Percentiles rank a stretch among this genome's conserved stretches.
Evolutionary conservation across 192 early-diverging fungal genomes (phyloP).

Genomic region (Coemansia sp.): DNA sequence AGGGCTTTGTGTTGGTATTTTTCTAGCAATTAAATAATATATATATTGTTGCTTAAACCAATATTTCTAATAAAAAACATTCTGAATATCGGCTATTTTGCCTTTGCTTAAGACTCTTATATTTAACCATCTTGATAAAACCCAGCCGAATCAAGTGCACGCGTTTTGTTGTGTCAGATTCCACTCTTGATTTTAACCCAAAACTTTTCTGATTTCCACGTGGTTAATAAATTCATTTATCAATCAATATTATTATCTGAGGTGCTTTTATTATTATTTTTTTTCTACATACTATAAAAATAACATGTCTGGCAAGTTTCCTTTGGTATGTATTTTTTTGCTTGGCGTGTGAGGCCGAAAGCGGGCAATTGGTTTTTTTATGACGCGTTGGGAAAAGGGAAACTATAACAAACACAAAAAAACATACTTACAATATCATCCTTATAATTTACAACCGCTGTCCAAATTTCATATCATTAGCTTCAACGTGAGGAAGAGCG

Average conservation of each 20-base stretch:
- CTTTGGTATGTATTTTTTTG: constrained; percentile 10
- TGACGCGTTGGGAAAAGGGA: too few species aligned
- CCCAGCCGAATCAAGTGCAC: too few species aligned
- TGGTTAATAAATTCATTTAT: background rate
- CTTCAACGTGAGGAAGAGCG: constrained; percentile 73
- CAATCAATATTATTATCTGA: background rate
- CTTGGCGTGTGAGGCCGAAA: background rate
- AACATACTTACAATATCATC: background rate
- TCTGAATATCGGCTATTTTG: too few species aligned
- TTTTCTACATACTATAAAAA: background rate
- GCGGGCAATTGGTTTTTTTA: background rate
- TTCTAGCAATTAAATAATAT: too few species aligned
- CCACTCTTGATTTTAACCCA: too few species aligned
- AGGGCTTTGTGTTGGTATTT: too few species aligned
- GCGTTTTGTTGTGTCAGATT: too few species aligned
- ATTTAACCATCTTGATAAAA: too few species aligned
- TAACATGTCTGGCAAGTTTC: constrained; percentile 34
- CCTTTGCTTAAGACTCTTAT: too few species aligned
- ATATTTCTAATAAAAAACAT: too few species aligned
- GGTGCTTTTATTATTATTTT: background rate
- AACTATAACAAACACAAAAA: background rate
- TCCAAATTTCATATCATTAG: constrained; percentile 12
- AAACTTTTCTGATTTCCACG: too few species aligned
- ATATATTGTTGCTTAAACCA: too few species aligned
- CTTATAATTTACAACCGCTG: background rate